Base-by-base conservation (phyloP, 805 yeast species). In the Lachancea thermotolerans region DNA sequence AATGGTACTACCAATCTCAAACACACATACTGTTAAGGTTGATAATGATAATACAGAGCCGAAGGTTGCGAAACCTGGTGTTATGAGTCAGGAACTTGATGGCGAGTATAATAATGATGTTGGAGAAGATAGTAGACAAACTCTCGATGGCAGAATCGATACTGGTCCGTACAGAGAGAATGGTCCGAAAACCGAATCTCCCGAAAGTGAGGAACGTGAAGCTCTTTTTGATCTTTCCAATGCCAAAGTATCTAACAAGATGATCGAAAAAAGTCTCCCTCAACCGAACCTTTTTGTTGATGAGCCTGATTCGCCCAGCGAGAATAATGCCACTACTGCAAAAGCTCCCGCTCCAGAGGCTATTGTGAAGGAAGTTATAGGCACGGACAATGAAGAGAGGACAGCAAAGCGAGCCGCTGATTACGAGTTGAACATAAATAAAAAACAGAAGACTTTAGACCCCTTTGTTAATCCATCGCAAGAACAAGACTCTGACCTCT, bases 1-100 rank as follows among this genome's bases (percentile, higher is more conserved):
- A 46, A 45, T 64, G 27, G 56, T 56, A 33, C 46, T 69, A 10
- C 68, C 68, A 39, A 62, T 42, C 39, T 36, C 41, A 17, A 29
- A 35, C 18, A 43, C 27, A 10, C 12, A 3, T 33, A 39, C 21
- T n/a, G 11, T 32, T 2, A 33, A 34, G 17, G 28, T 10, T 30
- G 21, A 27, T 28, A 25, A 17, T 6, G 17, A 29, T 10, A 39
- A 35, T 18, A 28, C 36, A 4, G 37, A 33, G 6, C 14, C 10
- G 4, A 34, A 40, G 15, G 34, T n/a, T 21, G 34, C 39, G 4
- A 42, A 42, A 27, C 7, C 14, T 8, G 16, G 4, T 4, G 6
- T 29, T 4, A 32, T 35, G 15, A 42, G 39, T 21, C 42, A 32
- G 21, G 43, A 40, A 32, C 43, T 40, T 10, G 27, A 34, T 12